Base-by-base conservation (phyloP, 352 stramenopile genomes). In the Globisporangium abappressorium region DNA sequence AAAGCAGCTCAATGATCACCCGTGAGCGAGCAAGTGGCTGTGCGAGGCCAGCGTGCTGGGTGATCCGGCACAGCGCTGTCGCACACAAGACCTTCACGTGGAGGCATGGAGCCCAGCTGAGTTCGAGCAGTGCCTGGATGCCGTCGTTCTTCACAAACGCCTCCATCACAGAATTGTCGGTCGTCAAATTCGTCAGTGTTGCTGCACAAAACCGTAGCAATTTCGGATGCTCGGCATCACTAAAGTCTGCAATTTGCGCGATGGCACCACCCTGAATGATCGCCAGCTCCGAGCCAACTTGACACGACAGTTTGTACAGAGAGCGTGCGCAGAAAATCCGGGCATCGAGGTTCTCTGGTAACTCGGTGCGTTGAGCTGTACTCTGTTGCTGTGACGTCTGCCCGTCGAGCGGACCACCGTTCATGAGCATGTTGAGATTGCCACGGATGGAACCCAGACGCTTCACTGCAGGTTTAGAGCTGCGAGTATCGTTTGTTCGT, bases 221-320 rank as follows among this genome's bases (percentile, higher is more conserved):
- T 20, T 76, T 78, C 0, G 73, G 53, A 58, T 93, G 74, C 14
- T 92, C 87, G 0, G 85, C 62, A 61, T 94, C 87, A 30, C 75
- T 91, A 57, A 91, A 82, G 33, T 93, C 83, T 4, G 82, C 85
- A 46, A 93, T 85, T 34, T 93, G 83, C 1, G 72, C 49, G 8
- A 94, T 89, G 0, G 87, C 87, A 0, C 82, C 85, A 18, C 81
- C 81, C 1, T 74, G 41, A 33, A 94, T 87, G 65, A 94, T 91
- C 5, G 79, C 71, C 5, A 80, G 47, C 41, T 94, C 87, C 15
- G 64, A 78, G 0, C 76, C 79, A 7, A 30, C 12, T 59, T 92
- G 83, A 18, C 86, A 91, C 4, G 84, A 94, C 0, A 94, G 68
- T 56, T 94, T 94, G 74, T 92, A 94, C 0, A 94, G 70, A 11